These are phyloP conservation scores for Flaveria brownii DNA, from an alignment of 129 eudicot genomes.

Conservation along the genomic window DNA sequence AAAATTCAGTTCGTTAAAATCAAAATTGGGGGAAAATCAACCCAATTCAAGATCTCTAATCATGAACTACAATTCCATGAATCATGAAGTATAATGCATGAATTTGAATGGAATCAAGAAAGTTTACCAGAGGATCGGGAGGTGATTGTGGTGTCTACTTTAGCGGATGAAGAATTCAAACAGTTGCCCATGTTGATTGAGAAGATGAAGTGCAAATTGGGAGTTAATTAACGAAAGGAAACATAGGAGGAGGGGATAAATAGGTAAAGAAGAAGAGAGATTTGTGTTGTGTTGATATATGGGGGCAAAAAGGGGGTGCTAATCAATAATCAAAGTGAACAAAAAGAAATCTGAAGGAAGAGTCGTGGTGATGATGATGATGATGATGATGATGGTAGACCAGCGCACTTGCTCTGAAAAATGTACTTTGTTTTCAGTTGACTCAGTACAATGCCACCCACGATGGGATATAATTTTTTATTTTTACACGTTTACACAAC, in stretches of 20 bases:
- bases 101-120: neutral
- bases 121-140: slow-evolving; percentile 51
- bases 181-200: slow-evolving; percentile 68
- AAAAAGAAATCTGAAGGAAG: neutral
- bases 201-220: neutral
- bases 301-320: neutral
- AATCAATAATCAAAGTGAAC: neutral
- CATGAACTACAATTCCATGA: neutral
- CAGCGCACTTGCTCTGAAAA: neutral
- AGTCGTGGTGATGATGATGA: neutral
- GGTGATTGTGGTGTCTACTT: slow-evolving; percentile 60
- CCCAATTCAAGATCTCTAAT: too few species aligned
- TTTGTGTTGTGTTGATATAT: neutral
- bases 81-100: neutral
- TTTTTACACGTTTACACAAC: neutral
- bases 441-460: neutral
- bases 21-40: neutral
- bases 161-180: slow-evolving; percentile 15
- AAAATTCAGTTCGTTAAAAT: neutral
- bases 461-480: neutral
- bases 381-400: too few species aligned
- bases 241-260: neutral
- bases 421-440: neutral
- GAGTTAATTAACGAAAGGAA: neutral
- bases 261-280: neutral